Evolutionary conservation across 495 filamentous ascomycete species (phyloP), one percentile per base, ranked within the genome.

Genomic region (Trichoderma asperelloides): DNA sequence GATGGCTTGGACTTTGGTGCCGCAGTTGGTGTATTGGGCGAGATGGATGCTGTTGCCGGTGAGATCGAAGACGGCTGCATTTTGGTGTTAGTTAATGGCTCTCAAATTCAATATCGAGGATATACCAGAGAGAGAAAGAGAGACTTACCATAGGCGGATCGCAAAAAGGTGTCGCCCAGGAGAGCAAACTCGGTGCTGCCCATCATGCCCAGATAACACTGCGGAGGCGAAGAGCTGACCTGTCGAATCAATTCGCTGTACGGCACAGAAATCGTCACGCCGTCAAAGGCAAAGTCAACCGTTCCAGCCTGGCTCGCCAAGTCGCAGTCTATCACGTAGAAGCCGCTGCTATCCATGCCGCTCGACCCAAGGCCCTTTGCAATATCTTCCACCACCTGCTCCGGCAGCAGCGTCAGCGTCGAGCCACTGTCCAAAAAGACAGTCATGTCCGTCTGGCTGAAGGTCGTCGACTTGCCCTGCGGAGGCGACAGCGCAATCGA

Each of bases 81-180:
- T 28, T 40, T 13, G n/a, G 2, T 1, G 65, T 71, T 64, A 69
- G 40, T 49, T 9, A 8, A 18, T 51, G 21, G 13, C 18, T 51
- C 15, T 51, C 15, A n/a, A n/a, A 49, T 49, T 3, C 64, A 12
- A 43, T 33, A 33, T 23, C 40, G 15, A 2, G 4, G 15, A 9
- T 12, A 12, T 21, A 49, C 6, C 33, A 9, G 37, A 45, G 16
- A 45, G 9, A 41, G 8, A 27, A 62, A 18, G 12, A 45, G 62
- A 13, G 41, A 6, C 78, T 64, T 67, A 82, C 80, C 89, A 72
- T 97, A 98, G 2, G 92, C 92, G 47, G 88, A 91, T 69, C 95
- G 86, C 21, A 98, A 79, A 81, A 98, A 97, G 0, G 95, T 97
- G 75, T 98, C 95, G 8, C 95, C 95, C 41, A 98, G 78, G 13